Percentiles rank a stretch among this genome's conserved stretches.
These are phyloP conservation scores for Rhizopogon vinicolor DNA, from an alignment of 768 basidiomycete species.

Conservation along the genomic window DNA sequence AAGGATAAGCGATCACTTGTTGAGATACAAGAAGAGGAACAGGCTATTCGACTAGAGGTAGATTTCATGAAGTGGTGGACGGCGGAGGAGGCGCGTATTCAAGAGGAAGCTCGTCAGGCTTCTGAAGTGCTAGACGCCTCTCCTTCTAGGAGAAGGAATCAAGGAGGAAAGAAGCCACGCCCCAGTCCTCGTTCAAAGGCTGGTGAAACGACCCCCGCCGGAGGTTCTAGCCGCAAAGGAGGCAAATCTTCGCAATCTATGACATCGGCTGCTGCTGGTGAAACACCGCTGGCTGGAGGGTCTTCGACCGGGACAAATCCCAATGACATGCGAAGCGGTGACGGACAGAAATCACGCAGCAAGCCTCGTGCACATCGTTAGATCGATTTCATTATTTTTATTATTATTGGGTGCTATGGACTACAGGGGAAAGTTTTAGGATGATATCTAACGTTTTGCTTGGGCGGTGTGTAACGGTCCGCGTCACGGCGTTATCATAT, in stretches of 20 bases:
- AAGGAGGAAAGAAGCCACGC: neutral
- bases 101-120: conserved; percentile 29
- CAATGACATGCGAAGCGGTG: too few species aligned
- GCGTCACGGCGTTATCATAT: too few species aligned
- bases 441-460: too few species aligned
- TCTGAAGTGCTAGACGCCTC: neutral
- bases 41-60: conserved; percentile 56
- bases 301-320: neutral
- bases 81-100: conserved; percentile 73
- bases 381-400: too few species aligned
- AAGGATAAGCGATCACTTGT: conserved; percentile 61
- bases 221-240: neutral
- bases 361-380: too few species aligned
- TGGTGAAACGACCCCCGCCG: neutral
- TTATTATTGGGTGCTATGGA: too few species aligned
- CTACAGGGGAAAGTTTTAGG: too few species aligned
- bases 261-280: neutral
- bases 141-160: neutral
- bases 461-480: too few species aligned
- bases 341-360: too few species aligned
- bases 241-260: neutral
- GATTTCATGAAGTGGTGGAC: conserved; percentile 91
- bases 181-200: neutral
- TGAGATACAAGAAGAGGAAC: conserved; percentile 87
- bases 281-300: neutral